Evolutionary conservation across 164 flowering plant species (phyloP).

Genomic region (Chimonanthus salicifolius): DNA sequence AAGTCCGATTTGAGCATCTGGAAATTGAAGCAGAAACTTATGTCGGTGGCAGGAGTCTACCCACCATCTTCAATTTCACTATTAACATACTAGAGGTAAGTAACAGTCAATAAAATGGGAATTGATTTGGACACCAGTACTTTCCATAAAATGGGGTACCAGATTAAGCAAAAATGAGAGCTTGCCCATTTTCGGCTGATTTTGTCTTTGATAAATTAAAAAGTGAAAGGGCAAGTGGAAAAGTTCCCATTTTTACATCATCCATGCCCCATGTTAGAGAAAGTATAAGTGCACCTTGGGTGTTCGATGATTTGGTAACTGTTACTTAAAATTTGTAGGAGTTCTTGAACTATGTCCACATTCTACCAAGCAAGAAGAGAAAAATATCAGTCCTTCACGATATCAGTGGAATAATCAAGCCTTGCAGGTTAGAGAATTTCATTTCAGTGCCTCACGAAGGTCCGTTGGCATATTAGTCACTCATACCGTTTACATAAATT

Average conservation of each 20-base stretch:
- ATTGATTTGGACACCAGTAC: no score
- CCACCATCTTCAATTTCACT: constrained; percentile 50
- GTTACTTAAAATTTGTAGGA: constrained; percentile 26
- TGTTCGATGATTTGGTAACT: neutral
- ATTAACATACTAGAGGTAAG: constrained; percentile 10
- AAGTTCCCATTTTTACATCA: no score
- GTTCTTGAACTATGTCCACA: constrained; percentile 31
- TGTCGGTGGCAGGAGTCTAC: constrained; percentile 70
- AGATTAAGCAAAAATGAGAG: no score
- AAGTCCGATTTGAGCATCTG: constrained; percentile 73
- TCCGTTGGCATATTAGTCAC: no score
- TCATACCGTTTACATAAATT: neutral
- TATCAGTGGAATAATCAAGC: constrained; percentile 58
- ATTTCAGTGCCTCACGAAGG: neutral
- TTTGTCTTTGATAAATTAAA: no score
- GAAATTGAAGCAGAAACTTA: constrained; percentile 65
- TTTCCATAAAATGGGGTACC: no score
- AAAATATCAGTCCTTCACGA: constrained; percentile 39
- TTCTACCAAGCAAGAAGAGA: constrained; percentile 46
- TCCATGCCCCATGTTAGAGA: no score
- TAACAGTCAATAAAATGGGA: no score
- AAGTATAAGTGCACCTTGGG: no score
- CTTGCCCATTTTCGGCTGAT: no score
- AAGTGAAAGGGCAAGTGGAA: no score
- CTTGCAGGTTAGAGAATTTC: constrained; percentile 29